Base-by-base conservation (phyloP, 2,329 filamentous ascomycete species). In the Dichotomopilus funicola region DNA sequence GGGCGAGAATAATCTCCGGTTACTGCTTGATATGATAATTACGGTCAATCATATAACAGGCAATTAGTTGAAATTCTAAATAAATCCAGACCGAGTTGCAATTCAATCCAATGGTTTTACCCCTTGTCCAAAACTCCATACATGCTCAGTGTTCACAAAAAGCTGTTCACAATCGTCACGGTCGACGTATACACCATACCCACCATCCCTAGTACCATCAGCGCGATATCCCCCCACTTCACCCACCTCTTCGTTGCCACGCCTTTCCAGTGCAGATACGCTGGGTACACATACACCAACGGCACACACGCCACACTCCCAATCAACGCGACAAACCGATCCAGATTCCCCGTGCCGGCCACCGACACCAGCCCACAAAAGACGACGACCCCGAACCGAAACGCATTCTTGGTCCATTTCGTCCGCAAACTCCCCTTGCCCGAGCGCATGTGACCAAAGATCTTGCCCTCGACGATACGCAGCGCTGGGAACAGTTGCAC, bases 381-480 rank as follows among this genome's bases (percentile, higher is more conserved):
- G 1, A 77, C 66, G 36, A 87, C 80, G 27, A 87, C 65, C 0
- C 67, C 63, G 0, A 81, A 76, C 27, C 86, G 75, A 62, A 89
- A 81, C 1, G 70, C 77, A 62, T 90, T 90, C 77, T 90, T 90
- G 71, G 84, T 83, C 87, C 87, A 90, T 68, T 89, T 90, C 59
- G 84, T 86, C 40, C 75, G 71, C 37, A 73, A 67, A 58, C 79
- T 80, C 63, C 79, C 81, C 72, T 87, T 89, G 37, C 87, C 87
- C 0, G 85, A 87, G 55, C 78, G 76, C 58, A 43, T 43, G 5
- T 79, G 75, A n/a, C 83, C 83, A 57, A 90, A 88, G 12, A 89
- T 66, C 45, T 76, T 79, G 19, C 79, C 81, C 70, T 89, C 87
- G 51, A 89, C 75, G 65, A 89, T 90, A 61, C 86, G 80, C 51